These are phyloP conservation scores for Fusarium tjaetaba DNA, from an alignment of 2,329 filamentous ascomycete genomes.

Conservation along the genomic window DNA sequence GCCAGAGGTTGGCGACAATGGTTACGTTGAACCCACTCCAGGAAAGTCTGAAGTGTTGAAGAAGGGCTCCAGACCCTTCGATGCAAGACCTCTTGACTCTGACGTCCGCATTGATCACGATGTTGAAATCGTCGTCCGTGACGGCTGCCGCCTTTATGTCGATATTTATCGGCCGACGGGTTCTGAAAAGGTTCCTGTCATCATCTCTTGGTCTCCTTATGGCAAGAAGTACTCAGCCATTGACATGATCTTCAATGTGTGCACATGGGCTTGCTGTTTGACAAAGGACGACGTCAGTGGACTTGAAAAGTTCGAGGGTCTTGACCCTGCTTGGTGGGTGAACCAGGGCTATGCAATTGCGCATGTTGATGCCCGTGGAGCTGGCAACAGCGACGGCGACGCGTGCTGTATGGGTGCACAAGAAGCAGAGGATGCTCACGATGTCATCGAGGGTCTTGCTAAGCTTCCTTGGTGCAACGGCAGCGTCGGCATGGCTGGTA, in stretches of 20 bases:
- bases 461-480: slow-evolving; percentile 47
- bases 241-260: slow-evolving; percentile 35
- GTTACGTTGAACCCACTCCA: slow-evolving; percentile 26
- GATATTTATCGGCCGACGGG: slow-evolving; percentile 10
- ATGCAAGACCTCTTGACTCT: slow-evolving; percentile 33
- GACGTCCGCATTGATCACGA: slow-evolving; percentile 38
- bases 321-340: slow-evolving; percentile 24
- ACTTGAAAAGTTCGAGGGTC: slow-evolving; percentile 25
- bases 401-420: slow-evolving; percentile 27
- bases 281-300: slow-evolving; percentile 20
- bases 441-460: slow-evolving; percentile 41
- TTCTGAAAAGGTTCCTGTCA: slow-evolving; percentile 20
- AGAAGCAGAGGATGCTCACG: slow-evolving; percentile 38
- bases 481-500: slow-evolving; percentile 47
- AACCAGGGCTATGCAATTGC: slow-evolving; percentile 25
- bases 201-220: slow-evolving; percentile 35
- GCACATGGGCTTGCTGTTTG: slow-evolving; percentile 30
- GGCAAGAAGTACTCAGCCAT: slow-evolving; percentile 36
- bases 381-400: not conserved
- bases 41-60: slow-evolving; percentile 36
- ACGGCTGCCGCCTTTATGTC: slow-evolving; percentile 34
- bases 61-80: slow-evolving; percentile 31
- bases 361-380: slow-evolving; percentile 12
- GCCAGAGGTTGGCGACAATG: slow-evolving; percentile 33
- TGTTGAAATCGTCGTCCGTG: slow-evolving; percentile 34